phyloP scores from a whole-genome alignment of 768 basidiomycete genomes.

The Boletus pseudopeckii region DNA sequence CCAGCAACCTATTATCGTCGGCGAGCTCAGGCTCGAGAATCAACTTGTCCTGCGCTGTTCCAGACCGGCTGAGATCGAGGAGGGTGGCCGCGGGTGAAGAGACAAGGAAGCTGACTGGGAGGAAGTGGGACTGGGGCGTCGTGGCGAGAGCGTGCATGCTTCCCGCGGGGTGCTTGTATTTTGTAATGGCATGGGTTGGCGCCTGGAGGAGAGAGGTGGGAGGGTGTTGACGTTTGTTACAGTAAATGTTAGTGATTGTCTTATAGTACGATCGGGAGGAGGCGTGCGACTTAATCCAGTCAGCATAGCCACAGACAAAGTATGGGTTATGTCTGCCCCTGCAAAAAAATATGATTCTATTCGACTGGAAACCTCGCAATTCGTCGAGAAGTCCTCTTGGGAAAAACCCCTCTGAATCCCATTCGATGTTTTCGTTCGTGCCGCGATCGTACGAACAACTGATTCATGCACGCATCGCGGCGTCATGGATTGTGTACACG shows the following conservation, averaged over 20 bases:
- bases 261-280: background rate
- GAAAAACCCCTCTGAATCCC: no score
- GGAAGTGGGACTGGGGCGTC: constrained; percentile 80
- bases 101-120: constrained; percentile 36
- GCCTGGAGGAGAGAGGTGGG: constrained; percentile 40
- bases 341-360: no score
- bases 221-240: constrained; percentile 16
- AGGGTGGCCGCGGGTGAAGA: constrained; percentile 14
- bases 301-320: no score
- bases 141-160: constrained; percentile 67
- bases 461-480: constrained; percentile 54
- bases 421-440: constrained; percentile 73
- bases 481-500: background rate
- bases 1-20: constrained; percentile 65
- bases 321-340: no score
- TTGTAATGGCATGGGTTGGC: constrained; percentile 72
- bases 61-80: constrained; percentile 24
- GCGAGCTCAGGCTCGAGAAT: constrained; percentile 6
- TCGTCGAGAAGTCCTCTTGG: no score
- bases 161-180: constrained; percentile 72
- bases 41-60: constrained; percentile 1
- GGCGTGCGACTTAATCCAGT: no score
- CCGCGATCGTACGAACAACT: constrained; percentile 51
- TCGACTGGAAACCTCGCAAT: no score
- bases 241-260: background rate